These are phyloP conservation scores for Plasmodium sp. DNA, from an alignment of 169 alveolate species.

Conservation along the genomic window DNA sequence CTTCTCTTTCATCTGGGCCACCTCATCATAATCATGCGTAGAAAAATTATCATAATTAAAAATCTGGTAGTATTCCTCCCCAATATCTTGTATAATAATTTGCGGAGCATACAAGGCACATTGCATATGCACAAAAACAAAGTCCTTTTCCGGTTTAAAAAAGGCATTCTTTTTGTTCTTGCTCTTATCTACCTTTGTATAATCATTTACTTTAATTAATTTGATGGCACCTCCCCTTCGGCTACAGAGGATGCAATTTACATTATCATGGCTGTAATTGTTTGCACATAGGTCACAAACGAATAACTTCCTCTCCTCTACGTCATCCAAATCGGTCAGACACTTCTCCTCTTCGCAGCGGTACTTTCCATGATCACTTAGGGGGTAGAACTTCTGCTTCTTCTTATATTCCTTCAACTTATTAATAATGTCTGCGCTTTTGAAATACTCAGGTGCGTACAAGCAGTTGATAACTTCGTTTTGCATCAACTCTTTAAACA, in stretches of 20 bases:
- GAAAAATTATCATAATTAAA: conserved; percentile 62
- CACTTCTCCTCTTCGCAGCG: conserved; percentile 35
- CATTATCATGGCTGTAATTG: conserved; percentile 57
- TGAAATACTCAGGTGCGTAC: conserved; percentile 1
- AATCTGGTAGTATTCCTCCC: conserved; percentile 59
- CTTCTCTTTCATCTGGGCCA: conserved; percentile 1
- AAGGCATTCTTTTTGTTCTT: conserved; percentile 41
- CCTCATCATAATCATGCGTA: background rate
- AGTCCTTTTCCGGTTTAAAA: conserved; percentile 48
- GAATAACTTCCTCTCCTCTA: conserved; percentile 46
- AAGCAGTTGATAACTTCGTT: conserved; percentile 23
- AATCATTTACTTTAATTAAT: conserved; percentile 36
- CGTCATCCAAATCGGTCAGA: conserved; percentile 43
- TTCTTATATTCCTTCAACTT: conserved; percentile 20
- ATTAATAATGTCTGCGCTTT: background rate
- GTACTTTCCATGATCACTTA: background rate
- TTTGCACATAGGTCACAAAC: conserved; percentile 72
- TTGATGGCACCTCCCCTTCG: conserved; percentile 70
- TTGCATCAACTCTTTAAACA: conserved; percentile 6
- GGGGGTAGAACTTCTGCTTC: background rate
- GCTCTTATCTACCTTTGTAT: conserved; percentile 12
- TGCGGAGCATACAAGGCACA: conserved; percentile 70
- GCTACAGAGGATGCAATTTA: conserved; percentile 60
- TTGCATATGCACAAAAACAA: conserved; percentile 57
- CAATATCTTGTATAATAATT: conserved; percentile 35